Evolutionary conservation across 192 early-diverging fungal species (phyloP), one percentile per base, ranked within the genome.

Genomic region (Coemansia interrupta): DNA sequence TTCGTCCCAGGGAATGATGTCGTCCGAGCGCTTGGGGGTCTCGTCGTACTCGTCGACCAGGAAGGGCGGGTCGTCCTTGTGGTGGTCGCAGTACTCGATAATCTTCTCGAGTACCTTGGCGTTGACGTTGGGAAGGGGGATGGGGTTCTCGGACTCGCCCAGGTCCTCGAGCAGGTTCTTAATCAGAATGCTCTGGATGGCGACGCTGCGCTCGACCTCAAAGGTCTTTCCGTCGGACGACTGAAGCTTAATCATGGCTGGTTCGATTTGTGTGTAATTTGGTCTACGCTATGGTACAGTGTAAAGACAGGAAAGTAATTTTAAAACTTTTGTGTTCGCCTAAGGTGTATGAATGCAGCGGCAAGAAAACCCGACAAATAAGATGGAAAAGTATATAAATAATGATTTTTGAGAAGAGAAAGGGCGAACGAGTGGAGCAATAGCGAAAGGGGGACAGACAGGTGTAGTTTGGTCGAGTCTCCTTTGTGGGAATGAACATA

Each of bases 41-140:
- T 78, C 80, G 20, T 82, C 75, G 38, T 62, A 71, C 48, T 81
- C 72, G 50, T 84, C 82, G 9, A 62, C 65, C 60, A 78, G 62
- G 20, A 76, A 68, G 2, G 81, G 70, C 2, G 88, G 87, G 76
- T 93, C 91, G 47, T 84, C 74, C 47, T 78, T 70, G 64, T 93
- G 91, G 69, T 91, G 84, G 56, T 82, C 83, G 60, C 88, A 90
- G 83, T 89, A 93, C 70, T 91, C 88, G 46, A 93, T 87, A 15
- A 93, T 82, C 84, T 91, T 90, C 24, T 80, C 82, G 54, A 93
- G 77, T n/a, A 92, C 83, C 44, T 80, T 81, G 52, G 72, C 72
- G 4, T 80, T 84, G 19, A 93, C 90, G 53, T 92, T 92, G 23
- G 89, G 88, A 43, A 93, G 74, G 12, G 90, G 89, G 39, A 93